Conservation (phyloP, 305 asterid species). For the Fraxinus dipetala region DNA sequence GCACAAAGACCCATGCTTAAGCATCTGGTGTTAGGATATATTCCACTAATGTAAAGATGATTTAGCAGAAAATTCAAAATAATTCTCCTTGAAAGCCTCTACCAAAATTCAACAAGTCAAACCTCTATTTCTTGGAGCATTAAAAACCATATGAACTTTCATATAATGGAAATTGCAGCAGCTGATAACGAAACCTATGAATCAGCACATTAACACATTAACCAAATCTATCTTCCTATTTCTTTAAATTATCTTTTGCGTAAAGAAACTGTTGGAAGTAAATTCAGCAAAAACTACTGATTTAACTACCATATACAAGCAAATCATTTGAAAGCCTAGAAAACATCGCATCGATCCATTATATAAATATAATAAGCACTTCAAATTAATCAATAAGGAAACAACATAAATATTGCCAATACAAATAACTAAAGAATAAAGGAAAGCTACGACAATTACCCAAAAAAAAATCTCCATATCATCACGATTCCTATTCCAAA, state of each 20-base stretch:
- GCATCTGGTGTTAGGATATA: background rate
- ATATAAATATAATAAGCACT: conserved; percentile 10
- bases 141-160: background rate
- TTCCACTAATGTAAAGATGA: background rate
- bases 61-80: background rate
- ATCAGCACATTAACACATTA: background rate
- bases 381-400: conserved; percentile 7
- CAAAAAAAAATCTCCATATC: background rate
- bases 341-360: conserved; percentile 4
- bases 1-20: background rate
- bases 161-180: background rate
- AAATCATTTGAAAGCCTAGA: background rate
- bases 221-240: background rate
- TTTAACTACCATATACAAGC: background rate
- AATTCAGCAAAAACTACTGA: background rate
- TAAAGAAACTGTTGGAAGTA: background rate
- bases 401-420: background rate
- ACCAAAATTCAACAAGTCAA: background rate
- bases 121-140: background rate
- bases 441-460: background rate
- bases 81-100: conserved; percentile 2
- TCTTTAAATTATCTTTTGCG: background rate
- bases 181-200: background rate
- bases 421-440: background rate
- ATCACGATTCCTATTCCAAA: background rate